Evolutionary conservation across 1,139 yeast species (phyloP), one percentile per base, ranked within the genome.

Genomic region (Nakaseomyces glabratus): DNA sequence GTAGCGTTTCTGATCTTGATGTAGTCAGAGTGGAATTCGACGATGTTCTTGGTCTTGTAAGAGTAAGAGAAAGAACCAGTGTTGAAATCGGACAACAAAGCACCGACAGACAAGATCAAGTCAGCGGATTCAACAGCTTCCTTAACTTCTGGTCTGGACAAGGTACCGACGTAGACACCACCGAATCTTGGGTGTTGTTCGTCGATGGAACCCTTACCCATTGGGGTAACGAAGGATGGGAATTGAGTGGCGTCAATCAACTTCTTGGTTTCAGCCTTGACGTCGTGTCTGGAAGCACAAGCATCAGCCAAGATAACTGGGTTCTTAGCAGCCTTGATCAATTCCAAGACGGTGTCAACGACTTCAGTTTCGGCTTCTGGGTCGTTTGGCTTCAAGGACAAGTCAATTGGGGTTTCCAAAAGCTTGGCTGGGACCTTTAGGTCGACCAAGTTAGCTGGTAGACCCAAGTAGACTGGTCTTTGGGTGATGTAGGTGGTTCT

Each of bases 11-110:
- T 75, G 59, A 82, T 74, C 65, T 80, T 80, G 56, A 80, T 75
- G 67, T 78, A 72, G 63, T 82, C 88, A n/a, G 93, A 80, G 63
- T 84, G 94, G 73, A 84, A 79, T 65, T 84, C 94, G 46, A 84
- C 73, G 47, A 82, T 70, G 66, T 82, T 82, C 60, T 71, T 75
- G 47, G 94, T 82, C 56, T 73, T 69, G 69, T 81, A 81, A 38
- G 79, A 71, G 66, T 82, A 84, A 20, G 90, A 75, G 70, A 82
- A 82, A 12, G 93, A 79, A 56, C 93, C 93, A 39, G 94, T 82
- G 69, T 82, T 82, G 73, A 80, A 84, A 62, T 84, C 94, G 31
- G 93, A 82, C 53, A 82, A 66, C 54, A 84, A 65, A 35, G 88
- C 86, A 58, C 95, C 95, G 47, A 82, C 70, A 11, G 88, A 77